Conservation (phyloP, 2,329 filamentous ascomycete species). For the Epichloe gansuensis region DNA sequence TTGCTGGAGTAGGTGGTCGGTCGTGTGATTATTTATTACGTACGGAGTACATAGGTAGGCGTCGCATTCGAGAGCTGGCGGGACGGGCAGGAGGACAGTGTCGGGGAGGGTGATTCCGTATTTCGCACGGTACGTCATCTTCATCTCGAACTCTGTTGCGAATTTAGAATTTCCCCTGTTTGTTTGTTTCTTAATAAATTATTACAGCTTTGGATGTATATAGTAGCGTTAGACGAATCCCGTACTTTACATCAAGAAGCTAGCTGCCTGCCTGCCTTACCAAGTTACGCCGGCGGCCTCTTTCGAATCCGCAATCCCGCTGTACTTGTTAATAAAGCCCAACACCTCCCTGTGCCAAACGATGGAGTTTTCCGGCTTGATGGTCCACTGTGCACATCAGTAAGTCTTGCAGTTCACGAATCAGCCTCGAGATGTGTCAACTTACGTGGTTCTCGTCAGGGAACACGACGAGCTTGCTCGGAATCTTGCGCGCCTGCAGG, state of each 20-base stretch:
- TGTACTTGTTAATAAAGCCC: conserved; percentile 59
- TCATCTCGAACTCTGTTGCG: not conserved
- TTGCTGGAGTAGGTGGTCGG: conserved; percentile 2
- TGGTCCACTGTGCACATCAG: conserved; percentile 48
- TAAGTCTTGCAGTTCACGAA: not conserved
- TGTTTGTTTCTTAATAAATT: too few species aligned
- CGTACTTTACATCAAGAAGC: not conserved
- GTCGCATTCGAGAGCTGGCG: too few species aligned
- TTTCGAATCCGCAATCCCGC: conserved; percentile 26
- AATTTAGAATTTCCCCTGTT: too few species aligned
- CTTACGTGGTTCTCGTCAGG: conserved; percentile 56
- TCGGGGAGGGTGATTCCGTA: not conserved
- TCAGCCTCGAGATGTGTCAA: not conserved
- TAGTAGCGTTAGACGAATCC: not conserved
- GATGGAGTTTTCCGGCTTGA: conserved; percentile 83
- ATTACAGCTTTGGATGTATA: too few species aligned
- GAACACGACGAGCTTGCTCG: conserved; percentile 70
- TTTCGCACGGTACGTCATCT: not conserved
- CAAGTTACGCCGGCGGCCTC: not conserved
- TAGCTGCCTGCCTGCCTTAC: too few species aligned
- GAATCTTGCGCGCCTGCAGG: conserved; percentile 61
- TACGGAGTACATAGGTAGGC: too few species aligned
- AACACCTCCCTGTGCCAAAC: conserved; percentile 84
- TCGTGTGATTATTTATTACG: too few species aligned
- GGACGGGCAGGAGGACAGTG: not conserved